Evolutionary conservation across 2,329 filamentous ascomycete genomes (phyloP).

Genomic region (Aspergillus alliaceus): DNA sequence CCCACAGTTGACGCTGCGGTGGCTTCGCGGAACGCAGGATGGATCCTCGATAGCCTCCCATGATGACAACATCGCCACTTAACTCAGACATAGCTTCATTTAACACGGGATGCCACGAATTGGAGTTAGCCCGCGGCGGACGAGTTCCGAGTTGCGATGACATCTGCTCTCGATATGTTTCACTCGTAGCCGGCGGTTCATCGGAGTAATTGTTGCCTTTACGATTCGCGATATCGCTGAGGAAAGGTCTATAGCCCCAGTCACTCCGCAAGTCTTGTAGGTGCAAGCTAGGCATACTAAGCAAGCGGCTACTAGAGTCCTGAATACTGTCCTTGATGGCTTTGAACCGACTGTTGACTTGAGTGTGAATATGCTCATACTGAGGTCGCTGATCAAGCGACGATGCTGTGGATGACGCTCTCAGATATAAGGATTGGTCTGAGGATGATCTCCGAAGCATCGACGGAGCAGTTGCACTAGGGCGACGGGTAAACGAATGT

Average conservation of each 20-base stretch:
- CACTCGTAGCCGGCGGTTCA: constrained; percentile 3
- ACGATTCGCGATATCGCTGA: constrained; percentile 26
- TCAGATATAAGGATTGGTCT: constrained; percentile 72
- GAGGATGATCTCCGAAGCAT: constrained; percentile 64
- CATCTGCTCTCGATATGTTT: constrained; percentile 4
- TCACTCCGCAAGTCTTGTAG: constrained; percentile 40
- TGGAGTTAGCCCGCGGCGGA: constrained; percentile 24
- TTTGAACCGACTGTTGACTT: constrained; percentile 86
- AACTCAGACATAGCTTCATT: constrained; percentile 66
- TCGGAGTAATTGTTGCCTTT: constrained; percentile 13
- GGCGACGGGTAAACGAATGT: constrained; percentile 33
- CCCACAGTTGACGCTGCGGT: constrained; percentile 86
- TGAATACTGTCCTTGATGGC: constrained; percentile 85
- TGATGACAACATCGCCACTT: constrained; percentile 80
- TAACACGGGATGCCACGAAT: constrained; percentile 46
- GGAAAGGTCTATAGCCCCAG: constrained; percentile 34
- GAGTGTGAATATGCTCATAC: constrained; percentile 77
- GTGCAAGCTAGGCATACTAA: constrained; percentile 48
- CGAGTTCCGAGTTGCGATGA: constrained; percentile 13
- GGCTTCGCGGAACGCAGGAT: constrained; percentile 81
- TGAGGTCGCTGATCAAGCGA: constrained; percentile 80
- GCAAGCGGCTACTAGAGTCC: constrained; percentile 72
- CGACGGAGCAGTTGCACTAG: constrained; percentile 26
- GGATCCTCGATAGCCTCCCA: constrained; percentile 89
- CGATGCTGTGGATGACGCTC: constrained; percentile 73